Evolutionary conservation across 129 eudicot species (phyloP), one percentile per base, ranked within the genome.

Genomic region (Scalesia atractyloides): DNA sequence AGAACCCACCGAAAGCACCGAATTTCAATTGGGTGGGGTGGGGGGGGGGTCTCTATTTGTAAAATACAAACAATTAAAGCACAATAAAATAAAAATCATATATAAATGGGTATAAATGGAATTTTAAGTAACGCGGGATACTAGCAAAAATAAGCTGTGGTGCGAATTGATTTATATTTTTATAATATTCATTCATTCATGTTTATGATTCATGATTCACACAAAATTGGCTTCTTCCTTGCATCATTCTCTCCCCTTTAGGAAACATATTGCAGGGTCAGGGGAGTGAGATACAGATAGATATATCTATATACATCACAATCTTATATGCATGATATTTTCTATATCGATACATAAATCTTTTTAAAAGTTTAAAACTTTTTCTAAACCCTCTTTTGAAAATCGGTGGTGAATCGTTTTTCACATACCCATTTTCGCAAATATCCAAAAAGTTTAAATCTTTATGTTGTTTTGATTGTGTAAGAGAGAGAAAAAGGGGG

Each of bases 131-230:
- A 44, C 46, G 73, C 76, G 76, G 75, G 81, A 77, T 77, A 41
- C 56, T 77, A 69, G 57, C 72, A 43, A 66, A 66, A 50, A 69
- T 69, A 77, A 69, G 75, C 70, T 77, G 81, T 77, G 81, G 81
- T 75, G 73, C 64, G 48, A 20, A 34, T 69, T 69, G 18, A 66
- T 36, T 17, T 58, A 72, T 73, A 26, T 60, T 19, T 1, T 47
- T 63, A 33, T 60, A 36, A 36, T 36, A 36, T 3, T 36, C 5
- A 36, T 36, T 36, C 39, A 36, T 36, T 3, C 5, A 3, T 7
- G 1, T 9, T 56, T 1, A 53, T 53, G 39, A 48, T 48, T 53
- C 68, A 66, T 50, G 44, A 30, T 13, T 43, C 41, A 68, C 68
- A 57, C 10, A 68, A 76, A 64, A 18, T 30, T 44, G 17, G n/a